Percentiles rank a stretch among this genome's conserved stretches.
These are phyloP conservation scores for Phytophthora rubi DNA, from an alignment of 352 stramenopile genomes.

Conservation along the genomic window DNA sequence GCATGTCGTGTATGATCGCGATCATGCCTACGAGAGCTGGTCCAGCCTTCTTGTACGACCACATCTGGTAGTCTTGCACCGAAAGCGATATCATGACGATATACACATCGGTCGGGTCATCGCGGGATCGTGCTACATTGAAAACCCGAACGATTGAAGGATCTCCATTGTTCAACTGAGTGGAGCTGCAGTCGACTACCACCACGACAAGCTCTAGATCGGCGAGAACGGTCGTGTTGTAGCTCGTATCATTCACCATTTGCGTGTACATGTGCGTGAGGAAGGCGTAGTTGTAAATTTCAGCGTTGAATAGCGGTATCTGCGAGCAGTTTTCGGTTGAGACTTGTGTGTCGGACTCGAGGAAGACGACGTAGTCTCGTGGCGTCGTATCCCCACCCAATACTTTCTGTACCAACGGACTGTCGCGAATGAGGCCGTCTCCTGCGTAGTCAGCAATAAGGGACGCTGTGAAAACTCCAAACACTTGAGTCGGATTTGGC, in stretches of 20 bases:
- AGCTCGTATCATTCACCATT: conserved; percentile 35
- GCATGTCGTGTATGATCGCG: conserved; percentile 36
- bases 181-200: conserved; percentile 46
- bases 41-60: conserved; percentile 25
- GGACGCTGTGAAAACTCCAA: conserved; percentile 7
- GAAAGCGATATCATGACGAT: conserved; percentile 32
- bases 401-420: conserved; percentile 10
- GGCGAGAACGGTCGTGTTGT: conserved; percentile 40
- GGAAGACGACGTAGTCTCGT: conserved; percentile 22
- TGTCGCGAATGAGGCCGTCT: conserved; percentile 32
- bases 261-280: conserved; percentile 36
- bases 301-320: conserved; percentile 5
- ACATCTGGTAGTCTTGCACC: conserved; percentile 39
- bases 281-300: conserved; percentile 44
- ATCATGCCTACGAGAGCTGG: conserved; percentile 36
- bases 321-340: conserved; percentile 16
- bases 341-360: conserved; percentile 15
- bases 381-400: conserved; percentile 38
- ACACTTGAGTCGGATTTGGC: conserved; percentile 17
- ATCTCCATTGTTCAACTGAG: conserved; percentile 14
- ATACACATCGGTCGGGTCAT: conserved; percentile 16
- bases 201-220: conserved; percentile 46
- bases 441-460: conserved; percentile 41
- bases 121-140: conserved; percentile 25
- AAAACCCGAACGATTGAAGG: conserved; percentile 23